These are phyloP conservation scores for Colletotrichum lupini DNA, from an alignment of 2,329 filamentous ascomycete species.

Conservation along the genomic window DNA sequence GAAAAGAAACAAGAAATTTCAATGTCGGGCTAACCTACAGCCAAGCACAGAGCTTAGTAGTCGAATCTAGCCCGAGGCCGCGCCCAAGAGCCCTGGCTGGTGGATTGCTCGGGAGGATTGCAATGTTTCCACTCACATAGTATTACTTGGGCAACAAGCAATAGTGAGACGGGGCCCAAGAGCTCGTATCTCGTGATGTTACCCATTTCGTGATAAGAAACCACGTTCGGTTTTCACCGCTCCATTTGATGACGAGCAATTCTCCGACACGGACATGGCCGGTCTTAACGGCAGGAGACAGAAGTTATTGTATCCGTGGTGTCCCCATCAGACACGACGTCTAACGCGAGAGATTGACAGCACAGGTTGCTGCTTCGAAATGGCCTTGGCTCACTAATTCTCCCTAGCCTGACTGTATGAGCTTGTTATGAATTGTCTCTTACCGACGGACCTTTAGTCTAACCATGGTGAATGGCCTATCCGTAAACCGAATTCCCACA, in stretches of 20 bases:
- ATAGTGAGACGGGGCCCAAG: neutral
- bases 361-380: neutral
- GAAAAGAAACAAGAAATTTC: too few relatives aligned
- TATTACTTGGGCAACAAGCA: neutral
- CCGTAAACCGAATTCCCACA: neutral
- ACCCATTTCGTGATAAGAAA: neutral
- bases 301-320: neutral
- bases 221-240: neutral
- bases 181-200: neutral
- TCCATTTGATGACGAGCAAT: neutral
- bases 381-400: neutral
- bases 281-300: neutral
- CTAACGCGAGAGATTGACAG: neutral
- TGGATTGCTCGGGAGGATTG: neutral
- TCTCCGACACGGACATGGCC: neutral
- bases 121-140: neutral
- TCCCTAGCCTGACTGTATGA: neutral
- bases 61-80: neutral
- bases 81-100: neutral
- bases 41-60: too few relatives aligned
- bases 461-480: neutral
- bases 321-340: neutral
- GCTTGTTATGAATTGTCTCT: neutral
- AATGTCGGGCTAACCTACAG: too few relatives aligned
- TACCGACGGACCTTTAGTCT: neutral